Conservation (phyloP, 2,329 filamentous ascomycete species). For the Pseudocercospora eumusae region DNA sequence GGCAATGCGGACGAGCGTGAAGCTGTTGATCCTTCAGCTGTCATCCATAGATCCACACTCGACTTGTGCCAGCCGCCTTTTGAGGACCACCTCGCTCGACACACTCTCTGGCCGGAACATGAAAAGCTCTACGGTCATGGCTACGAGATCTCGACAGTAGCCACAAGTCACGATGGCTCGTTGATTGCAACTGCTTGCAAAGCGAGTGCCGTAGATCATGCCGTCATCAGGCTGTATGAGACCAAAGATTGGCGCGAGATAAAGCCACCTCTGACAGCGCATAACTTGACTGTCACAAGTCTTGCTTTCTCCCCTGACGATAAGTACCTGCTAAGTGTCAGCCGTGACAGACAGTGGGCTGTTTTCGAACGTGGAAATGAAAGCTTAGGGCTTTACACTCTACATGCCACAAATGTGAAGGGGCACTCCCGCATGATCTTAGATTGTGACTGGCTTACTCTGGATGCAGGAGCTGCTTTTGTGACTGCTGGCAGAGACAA, state of each 20-base stretch:
- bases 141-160: constrained; percentile 90
- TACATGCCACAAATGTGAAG: constrained; percentile 70
- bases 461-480: constrained; percentile 57
- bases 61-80: constrained; percentile 73
- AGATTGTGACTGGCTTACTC: constrained; percentile 78
- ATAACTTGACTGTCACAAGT: constrained; percentile 81
- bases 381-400: constrained; percentile 53
- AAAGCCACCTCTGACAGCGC: constrained; percentile 76
- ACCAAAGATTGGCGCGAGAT: constrained; percentile 85
- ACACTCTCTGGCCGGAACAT: constrained; percentile 91
- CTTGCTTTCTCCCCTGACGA: constrained; percentile 79
- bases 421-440: constrained; percentile 92
- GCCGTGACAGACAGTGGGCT: constrained; percentile 87
- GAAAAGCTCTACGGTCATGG: constrained; percentile 98
- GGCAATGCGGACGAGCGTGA: constrained; percentile 56
- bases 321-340: constrained; percentile 77
- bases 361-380: constrained; percentile 64
- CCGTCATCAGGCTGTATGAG: constrained; percentile 89
- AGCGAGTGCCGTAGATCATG: constrained; percentile 89
- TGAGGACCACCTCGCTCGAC: constrained; percentile 84
- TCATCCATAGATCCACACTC: constrained; percentile 62
- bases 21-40: constrained; percentile 57
- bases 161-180: constrained; percentile 70
- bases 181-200: constrained; percentile 90
- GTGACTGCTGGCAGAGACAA: constrained; percentile 91